Percentiles rank a stretch among this genome's conserved stretches.
Conservation (phyloP, 2,329 filamentous ascomycete species). For the Cladosporium halotolerans region DNA sequence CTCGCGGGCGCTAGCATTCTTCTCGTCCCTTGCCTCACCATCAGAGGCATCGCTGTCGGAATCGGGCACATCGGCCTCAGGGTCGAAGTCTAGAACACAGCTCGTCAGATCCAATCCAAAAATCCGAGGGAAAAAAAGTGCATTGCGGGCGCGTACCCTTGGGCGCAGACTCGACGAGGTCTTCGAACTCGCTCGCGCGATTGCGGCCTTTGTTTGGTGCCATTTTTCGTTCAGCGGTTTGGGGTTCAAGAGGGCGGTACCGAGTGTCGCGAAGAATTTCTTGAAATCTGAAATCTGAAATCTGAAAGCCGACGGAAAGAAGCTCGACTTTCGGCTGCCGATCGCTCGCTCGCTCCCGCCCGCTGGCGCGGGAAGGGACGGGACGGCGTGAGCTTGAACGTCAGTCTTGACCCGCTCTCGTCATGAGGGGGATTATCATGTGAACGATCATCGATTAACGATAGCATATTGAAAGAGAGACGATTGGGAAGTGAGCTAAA, state of each 20-base stretch:
- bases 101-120: too few species aligned
- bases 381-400: too few species aligned
- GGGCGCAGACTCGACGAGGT: constrained; percentile 22
- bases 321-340: neutral
- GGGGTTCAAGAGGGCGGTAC: neutral
- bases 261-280: constrained; percentile 7
- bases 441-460: too few species aligned
- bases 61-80: constrained; percentile 53
- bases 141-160: constrained; percentile 20
- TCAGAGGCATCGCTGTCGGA: constrained; percentile 49
- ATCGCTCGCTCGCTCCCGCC: too few species aligned
- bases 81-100: constrained; percentile 64
- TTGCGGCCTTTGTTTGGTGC: constrained; percentile 23
- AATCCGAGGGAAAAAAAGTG: too few species aligned
- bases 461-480: too few species aligned
- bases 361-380: too few species aligned
- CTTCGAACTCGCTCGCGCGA: constrained; percentile 25
- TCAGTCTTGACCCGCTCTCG: too few species aligned
- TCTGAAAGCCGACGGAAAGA: neutral
- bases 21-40: constrained; percentile 30
- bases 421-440: too few species aligned
- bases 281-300: neutral
- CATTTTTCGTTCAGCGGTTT: constrained; percentile 15
- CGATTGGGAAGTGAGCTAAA: too few species aligned
- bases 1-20: constrained; percentile 61